These are phyloP conservation scores for Solanum chacoense DNA, from an alignment of 305 asterid species.

Conservation along the genomic window DNA sequence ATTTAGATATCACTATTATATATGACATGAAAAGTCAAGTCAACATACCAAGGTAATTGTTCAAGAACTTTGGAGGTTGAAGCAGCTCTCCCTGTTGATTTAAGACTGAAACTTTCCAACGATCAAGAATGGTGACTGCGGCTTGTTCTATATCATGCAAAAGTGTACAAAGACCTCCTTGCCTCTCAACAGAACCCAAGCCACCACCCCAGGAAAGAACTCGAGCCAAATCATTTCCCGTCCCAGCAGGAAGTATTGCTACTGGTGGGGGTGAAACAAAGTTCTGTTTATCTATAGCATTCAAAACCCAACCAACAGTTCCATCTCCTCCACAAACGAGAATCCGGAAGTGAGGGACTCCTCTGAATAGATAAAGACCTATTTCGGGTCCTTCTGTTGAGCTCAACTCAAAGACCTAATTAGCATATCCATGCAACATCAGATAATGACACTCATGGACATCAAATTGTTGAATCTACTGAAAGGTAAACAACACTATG, in stretches of 20 bases:
- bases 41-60: constrained; percentile 84
- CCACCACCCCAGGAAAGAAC: constrained; percentile 98
- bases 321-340: constrained; percentile 99
- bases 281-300: constrained; percentile 82
- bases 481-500: not conserved
- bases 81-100: constrained; percentile 60
- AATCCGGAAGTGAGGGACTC: constrained; percentile 75
- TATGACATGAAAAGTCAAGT: not conserved
- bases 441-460: not conserved
- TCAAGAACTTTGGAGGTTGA: constrained; percentile 65
- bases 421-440: not conserved
- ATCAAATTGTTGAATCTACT: not conserved
- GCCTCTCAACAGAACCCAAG: constrained; percentile 92
- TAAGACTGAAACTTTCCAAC: constrained; percentile 75
- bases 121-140: constrained; percentile 92
- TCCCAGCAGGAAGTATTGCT: constrained; percentile 98
- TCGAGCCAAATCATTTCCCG: constrained; percentile 96
- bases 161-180: constrained; percentile 86
- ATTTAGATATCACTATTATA: not conserved
- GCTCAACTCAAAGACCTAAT: constrained; percentile 72
- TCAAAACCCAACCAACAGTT: constrained; percentile 91
- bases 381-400: constrained; percentile 79
- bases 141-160: constrained; percentile 86
- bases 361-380: constrained; percentile 75
- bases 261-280: constrained; percentile 96